Evolutionary conservation across 2,329 filamentous ascomycete genomes (phyloP), one percentile per base, ranked within the genome.

Genomic region (Tolypocladium guangdongense): DNA sequence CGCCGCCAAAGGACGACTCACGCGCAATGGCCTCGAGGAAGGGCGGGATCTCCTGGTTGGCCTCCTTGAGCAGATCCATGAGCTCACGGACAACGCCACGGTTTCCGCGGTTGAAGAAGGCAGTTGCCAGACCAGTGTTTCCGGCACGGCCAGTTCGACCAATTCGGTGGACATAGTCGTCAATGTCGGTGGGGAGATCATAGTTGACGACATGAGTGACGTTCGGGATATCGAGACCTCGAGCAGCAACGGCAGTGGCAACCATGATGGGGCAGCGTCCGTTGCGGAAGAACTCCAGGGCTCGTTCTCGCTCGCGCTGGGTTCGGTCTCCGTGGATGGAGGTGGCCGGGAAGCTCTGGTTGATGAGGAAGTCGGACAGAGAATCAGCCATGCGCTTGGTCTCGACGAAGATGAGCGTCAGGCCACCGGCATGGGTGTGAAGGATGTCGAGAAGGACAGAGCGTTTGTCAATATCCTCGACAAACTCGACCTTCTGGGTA

Each of bases 61-160:
- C 93, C 73, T 99, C 93, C 80, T 97, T 97, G 62, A 99, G 82
- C 32, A 99, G 84, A n/a, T 99, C 93, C 63, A 99, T 82, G 57
- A 99, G 84, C 64, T 97, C 93, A 62, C 93, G 88, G 59, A 97
- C 93, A 62, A 99, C 90, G 74, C 93, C 93, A 65, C 93, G 90
- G 81, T 99, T 99, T 67, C 92, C 92, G 68, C 93, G 92, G 83
- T 99, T 99, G 86, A 99, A 97, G 82, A 99, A 99, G 54, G 93
- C 93, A 63, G 93, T 99, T 7, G 93, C 89, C 62, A 96, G 86
- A 86, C 93, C 93, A 65, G 92, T 97, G 80, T 99, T 99, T 72
- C 93, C 93, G 60, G 93, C 93, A 90, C 93, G 93, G 69, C 93
- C 93, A 60, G 93, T 99, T 92, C 93, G 93, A 86, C 93, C 93